Percentiles rank a stretch among this genome's conserved stretches.
Conservation (phyloP, 305 asterid species). For the Solanum chacoense region DNA sequence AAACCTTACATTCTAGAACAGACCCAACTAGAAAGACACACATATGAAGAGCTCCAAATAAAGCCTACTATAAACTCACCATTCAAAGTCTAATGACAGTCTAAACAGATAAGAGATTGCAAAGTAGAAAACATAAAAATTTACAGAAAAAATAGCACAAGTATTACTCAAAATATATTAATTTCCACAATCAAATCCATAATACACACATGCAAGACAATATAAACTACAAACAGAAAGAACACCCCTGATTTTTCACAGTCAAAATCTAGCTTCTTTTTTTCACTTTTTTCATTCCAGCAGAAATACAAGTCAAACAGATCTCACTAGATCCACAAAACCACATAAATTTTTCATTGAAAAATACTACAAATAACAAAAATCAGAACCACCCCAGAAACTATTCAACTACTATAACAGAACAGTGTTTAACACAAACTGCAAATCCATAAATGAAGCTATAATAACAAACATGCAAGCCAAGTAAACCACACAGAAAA, state of each 20-base stretch:
- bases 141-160: background rate
- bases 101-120: background rate
- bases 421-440: background rate
- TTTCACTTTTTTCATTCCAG: background rate
- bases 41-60: background rate
- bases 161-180: background rate
- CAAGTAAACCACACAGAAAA: background rate
- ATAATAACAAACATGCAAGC: background rate
- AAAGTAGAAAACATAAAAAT: background rate
- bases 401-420: background rate
- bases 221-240: background rate
- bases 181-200: background rate
- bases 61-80: background rate
- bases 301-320: background rate
- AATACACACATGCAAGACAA: background rate
- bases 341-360: background rate
- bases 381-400: background rate
- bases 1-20: background rate
- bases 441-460: background rate
- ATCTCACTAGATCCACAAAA: background rate
- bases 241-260: background rate
- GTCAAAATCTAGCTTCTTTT: background rate
- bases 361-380: background rate
- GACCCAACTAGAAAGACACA: background rate
- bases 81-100: background rate